phyloP scores from a whole-genome alignment of 78 protist genomes.

The Protostelium mycophagum region DNA sequence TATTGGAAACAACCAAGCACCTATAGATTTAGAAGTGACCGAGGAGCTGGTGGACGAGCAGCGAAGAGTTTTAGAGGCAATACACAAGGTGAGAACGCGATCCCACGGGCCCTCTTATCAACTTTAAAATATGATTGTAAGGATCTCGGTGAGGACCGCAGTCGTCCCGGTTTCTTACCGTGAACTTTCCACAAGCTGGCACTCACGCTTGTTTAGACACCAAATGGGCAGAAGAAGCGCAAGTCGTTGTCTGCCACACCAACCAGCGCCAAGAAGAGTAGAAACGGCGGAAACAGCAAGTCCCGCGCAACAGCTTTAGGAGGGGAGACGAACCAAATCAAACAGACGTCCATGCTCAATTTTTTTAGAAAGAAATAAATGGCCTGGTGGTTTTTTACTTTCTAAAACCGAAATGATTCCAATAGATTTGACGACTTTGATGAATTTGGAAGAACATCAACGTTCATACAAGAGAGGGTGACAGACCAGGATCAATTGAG shows the following conservation, averaged over 20 bases:
- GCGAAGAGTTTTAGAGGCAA: neutral
- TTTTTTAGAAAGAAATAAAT: neutral
- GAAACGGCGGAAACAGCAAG: neutral
- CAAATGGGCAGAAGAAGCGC: neutral
- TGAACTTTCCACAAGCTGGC: neutral
- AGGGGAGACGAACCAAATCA: neutral
- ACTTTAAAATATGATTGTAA: too few species aligned
- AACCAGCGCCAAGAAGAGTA: neutral
- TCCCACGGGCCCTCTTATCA: too few species aligned
- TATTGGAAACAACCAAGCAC: neutral
- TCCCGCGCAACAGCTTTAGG: neutral
- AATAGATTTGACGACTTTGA: too few species aligned
- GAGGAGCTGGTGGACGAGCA: neutral
- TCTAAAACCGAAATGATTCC: too few species aligned
- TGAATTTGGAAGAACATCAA: too few species aligned
- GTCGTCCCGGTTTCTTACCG: too few species aligned
- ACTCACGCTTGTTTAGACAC: neutral
- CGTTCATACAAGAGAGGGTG: too few species aligned
- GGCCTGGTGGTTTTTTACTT: too few species aligned
- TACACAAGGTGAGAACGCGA: neutral
- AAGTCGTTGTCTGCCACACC: neutral
- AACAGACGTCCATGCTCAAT: neutral
- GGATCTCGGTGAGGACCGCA: too few species aligned
- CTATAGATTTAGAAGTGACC: neutral
- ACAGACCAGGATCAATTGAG: too few species aligned